Percentiles rank a stretch among this genome's conserved stretches.
These are phyloP conservation scores for Salix arbutifolia DNA, from an alignment of 345 rosid genomes.

Conservation along the genomic window DNA sequence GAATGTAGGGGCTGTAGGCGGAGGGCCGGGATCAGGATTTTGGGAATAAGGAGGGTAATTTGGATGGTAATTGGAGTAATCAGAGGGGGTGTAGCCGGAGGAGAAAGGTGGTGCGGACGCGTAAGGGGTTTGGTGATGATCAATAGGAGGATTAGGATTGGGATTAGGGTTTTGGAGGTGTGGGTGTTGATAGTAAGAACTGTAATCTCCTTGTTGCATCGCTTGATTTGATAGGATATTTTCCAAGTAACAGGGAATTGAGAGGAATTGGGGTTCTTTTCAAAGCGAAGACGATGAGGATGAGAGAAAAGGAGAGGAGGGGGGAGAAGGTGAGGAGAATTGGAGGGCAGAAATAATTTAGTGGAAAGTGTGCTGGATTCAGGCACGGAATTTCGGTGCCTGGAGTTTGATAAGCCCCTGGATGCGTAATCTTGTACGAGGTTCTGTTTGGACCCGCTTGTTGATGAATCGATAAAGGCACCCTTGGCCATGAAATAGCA, in stretches of 20 bases:
- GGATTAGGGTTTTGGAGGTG: conserved; percentile 48
- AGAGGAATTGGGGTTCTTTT: background rate
- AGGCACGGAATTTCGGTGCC: background rate
- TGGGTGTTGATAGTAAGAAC: conserved; percentile 52
- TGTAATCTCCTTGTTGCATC: conserved; percentile 68
- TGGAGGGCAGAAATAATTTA: background rate
- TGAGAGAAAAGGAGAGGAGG: background rate
- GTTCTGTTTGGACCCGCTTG: too few species aligned
- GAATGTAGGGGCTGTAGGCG: conserved; percentile 68
- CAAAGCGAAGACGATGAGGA: background rate
- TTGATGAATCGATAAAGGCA: too few species aligned
- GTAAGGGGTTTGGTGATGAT: conserved; percentile 51
- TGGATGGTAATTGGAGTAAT: conserved; percentile 48
- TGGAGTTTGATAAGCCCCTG: background rate
- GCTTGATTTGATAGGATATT: background rate
- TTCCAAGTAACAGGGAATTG: background rate
- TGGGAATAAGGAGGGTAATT: conserved; percentile 52
- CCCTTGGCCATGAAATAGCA: too few species aligned
- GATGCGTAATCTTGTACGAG: background rate
- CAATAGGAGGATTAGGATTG: conserved; percentile 24
- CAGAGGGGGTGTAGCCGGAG: conserved; percentile 45
- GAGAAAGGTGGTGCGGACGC: conserved; percentile 86
- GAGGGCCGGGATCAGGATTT: conserved; percentile 50
- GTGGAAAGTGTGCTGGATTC: background rate
- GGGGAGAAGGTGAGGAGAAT: background rate